These are phyloP conservation scores for Cyclocybe cylindracea DNA, from an alignment of 768 basidiomycete genomes.

Conservation along the genomic window DNA sequence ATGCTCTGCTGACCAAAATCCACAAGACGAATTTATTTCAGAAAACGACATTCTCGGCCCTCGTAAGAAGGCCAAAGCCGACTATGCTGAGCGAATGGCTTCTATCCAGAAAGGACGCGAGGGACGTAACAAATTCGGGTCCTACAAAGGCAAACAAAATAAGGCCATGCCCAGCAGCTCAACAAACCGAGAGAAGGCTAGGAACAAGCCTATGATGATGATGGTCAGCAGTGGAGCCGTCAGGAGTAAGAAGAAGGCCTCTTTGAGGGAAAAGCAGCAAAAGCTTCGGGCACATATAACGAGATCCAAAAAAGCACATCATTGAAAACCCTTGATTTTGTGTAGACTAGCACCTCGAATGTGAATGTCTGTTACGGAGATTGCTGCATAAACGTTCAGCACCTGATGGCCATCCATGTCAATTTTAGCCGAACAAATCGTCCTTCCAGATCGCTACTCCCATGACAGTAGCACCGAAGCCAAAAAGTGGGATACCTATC, in stretches of 20 bases:
- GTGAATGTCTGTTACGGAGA: no score
- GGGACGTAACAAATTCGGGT: conserved; percentile 92
- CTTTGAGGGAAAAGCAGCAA: conserved; percentile 79
- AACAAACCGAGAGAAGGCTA: conserved; percentile 89
- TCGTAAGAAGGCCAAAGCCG: conserved; percentile 89
- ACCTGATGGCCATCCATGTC: neutral
- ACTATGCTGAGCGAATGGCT: conserved; percentile 92
- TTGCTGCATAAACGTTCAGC: neutral
- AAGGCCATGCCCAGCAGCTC: conserved; percentile 81
- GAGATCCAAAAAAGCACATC: conserved; percentile 56
- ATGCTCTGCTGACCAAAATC: conserved; percentile 39
- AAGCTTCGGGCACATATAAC: conserved; percentile 77
- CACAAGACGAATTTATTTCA: conserved; percentile 68
- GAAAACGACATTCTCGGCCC: conserved; percentile 93
- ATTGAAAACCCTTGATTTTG: conserved; percentile 13
- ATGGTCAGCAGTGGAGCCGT: conserved; percentile 76
- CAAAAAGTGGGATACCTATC: conserved; percentile 40
- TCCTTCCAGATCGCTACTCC: conserved; percentile 54
- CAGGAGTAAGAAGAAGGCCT: conserved; percentile 82
- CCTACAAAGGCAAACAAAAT: conserved; percentile 88
- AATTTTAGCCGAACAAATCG: conserved; percentile 9
- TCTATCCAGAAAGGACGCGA: conserved; percentile 92
- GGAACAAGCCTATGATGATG: conserved; percentile 97
- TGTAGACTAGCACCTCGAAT: no score
- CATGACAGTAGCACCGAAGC: conserved; percentile 53